Percentiles rank a stretch among this genome's conserved stretches.
These are phyloP conservation scores for Hemisphaericaspora subhashii DNA, from an alignment of 1,139 yeast species.

Conservation along the genomic window DNA sequence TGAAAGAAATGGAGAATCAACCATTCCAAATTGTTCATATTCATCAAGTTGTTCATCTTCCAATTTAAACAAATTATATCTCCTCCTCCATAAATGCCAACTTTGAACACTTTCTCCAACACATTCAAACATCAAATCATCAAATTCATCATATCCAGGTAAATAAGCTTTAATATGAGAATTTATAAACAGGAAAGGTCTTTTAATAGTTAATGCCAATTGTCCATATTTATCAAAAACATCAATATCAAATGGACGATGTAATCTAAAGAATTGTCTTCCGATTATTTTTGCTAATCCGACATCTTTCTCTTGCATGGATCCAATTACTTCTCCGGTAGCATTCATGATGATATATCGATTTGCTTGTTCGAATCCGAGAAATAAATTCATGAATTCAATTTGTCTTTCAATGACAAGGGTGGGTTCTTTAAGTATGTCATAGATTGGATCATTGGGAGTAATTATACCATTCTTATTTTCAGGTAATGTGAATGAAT, in stretches of 20 bases:
- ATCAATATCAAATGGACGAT: slow-evolving; percentile 84
- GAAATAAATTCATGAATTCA: slow-evolving; percentile 80
- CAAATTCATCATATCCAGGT: slow-evolving; percentile 50
- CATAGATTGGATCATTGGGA: slow-evolving; percentile 54
- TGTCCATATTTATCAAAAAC: slow-evolving; percentile 74
- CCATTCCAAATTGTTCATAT: slow-evolving; percentile 73
- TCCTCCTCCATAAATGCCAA: slow-evolving; percentile 93
- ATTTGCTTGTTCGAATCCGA: slow-evolving; percentile 93
- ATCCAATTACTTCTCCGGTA: slow-evolving; percentile 73
- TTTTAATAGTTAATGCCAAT: slow-evolving; percentile 62
- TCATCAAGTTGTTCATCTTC: slow-evolving; percentile 47
- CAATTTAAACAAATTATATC: slow-evolving; percentile 71
- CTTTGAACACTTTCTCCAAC: slow-evolving; percentile 88
- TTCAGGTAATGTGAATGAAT: slow-evolving; percentile 32
- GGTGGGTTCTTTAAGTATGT: slow-evolving; percentile 71
- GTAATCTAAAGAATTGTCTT: slow-evolving; percentile 79
- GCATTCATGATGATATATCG: slow-evolving; percentile 72
- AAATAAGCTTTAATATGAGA: slow-evolving; percentile 76
- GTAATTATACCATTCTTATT: slow-evolving; percentile 51
- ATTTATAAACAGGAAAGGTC: slow-evolving; percentile 87
- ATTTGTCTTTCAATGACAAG: slow-evolving; percentile 83
- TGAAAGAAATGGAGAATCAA: slow-evolving; percentile 84
- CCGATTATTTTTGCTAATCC: slow-evolving; percentile 69
- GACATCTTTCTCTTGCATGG: slow-evolving; percentile 75
- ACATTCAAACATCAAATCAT: slow-evolving; percentile 43